Evolutionary conservation across 495 filamentous ascomycete genomes (phyloP).

Genomic region (Daldinia decipiens): DNA sequence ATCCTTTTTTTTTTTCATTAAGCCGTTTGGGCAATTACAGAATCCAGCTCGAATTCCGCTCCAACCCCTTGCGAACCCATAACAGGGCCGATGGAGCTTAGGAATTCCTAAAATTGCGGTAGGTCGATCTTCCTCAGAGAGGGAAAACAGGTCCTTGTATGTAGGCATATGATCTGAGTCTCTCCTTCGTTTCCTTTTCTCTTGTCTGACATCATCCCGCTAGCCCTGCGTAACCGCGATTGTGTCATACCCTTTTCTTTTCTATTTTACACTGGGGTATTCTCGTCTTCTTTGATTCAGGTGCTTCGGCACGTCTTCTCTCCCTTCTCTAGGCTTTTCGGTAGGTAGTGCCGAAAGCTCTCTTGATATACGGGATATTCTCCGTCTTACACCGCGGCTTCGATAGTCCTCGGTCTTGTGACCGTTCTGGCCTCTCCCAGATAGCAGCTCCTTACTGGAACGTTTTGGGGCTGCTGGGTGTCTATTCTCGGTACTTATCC

Average conservation of each 20-base stretch:
- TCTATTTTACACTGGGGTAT: neutral
- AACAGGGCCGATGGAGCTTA: conserved; percentile 36
- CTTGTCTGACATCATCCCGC: conserved; percentile 46
- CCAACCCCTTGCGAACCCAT: conserved; percentile 35
- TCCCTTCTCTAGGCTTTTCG: neutral
- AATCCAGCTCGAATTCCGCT: conserved; percentile 3
- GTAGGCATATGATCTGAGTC: conserved; percentile 19
- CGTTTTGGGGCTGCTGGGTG: conserved; percentile 8
- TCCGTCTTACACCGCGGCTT: conserved; percentile 14
- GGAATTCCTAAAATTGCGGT: conserved; percentile 40
- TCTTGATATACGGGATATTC: conserved; percentile 5
- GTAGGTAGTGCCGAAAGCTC: neutral
- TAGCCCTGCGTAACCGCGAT: conserved; percentile 42
- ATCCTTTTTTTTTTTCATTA: neutral
- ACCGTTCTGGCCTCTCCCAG: conserved; percentile 6
- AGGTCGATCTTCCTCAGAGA: conserved; percentile 39
- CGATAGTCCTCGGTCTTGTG: conserved; percentile 17
- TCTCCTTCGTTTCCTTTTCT: conserved; percentile 21
- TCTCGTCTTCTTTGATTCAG: neutral
- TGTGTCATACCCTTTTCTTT: conserved; percentile 30
- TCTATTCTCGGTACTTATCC: conserved; percentile 16
- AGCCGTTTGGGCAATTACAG: conserved; percentile 8
- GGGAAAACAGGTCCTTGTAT: conserved; percentile 3
- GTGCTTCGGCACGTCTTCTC: conserved; percentile 9
- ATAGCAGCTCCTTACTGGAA: neutral